Evolutionary conservation across 176 grass and related monocot species (phyloP), one percentile per base, ranked within the genome.

Genomic region (Rhynchospora breviuscula): DNA sequence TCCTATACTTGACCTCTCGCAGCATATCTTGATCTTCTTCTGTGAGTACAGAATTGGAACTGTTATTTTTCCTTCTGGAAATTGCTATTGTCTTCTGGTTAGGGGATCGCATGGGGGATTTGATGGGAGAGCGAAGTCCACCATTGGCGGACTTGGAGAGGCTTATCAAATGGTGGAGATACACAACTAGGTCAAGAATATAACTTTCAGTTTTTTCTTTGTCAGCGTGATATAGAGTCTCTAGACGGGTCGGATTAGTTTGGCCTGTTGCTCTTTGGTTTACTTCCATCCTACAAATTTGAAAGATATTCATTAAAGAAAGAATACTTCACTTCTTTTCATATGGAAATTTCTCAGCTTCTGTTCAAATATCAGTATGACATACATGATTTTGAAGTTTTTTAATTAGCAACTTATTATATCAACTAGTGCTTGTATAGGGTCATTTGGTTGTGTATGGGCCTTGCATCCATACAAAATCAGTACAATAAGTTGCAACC

Each of bases 21-120:
- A 99, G 85, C 97, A 99, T 99, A 79, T 95, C 93, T 70, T 89
- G 86, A 49, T 99, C 97, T 82, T 96, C 93, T 83, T 90, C 83
- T 12, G 93, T 90, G 65, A 99, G 93, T 78, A 88, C n/a, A 2
- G 86, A 73, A 17, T 88, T 91, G 33, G 87, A 85, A 89, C 61
- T 86, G 60, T 81, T 92, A 1, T 26, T 74, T 86, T 86, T 75
- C 8, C 68, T 68, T 49, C 47, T n/a, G 44, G 87, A 57, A 63
- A 80, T 59, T 40, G 59, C 81, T 57, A 90, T 81, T 70, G 81
- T 64, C 80, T 84, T 90, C 48, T 90, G 89, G 58, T 86, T 92
- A 46, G 89, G 89, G 43, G 91, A 96, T 49, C 89, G 79, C 59
- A 90, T 77, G 12, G 93, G 93, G 80, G 97, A 99, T 86, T 95